A percentile compares a stretch with the other conserved stretches of the same genome.
These are phyloP conservation scores for Emericellopsis terricola DNA, from an alignment of 495 filamentous ascomycete species.

Conservation along the genomic window DNA sequence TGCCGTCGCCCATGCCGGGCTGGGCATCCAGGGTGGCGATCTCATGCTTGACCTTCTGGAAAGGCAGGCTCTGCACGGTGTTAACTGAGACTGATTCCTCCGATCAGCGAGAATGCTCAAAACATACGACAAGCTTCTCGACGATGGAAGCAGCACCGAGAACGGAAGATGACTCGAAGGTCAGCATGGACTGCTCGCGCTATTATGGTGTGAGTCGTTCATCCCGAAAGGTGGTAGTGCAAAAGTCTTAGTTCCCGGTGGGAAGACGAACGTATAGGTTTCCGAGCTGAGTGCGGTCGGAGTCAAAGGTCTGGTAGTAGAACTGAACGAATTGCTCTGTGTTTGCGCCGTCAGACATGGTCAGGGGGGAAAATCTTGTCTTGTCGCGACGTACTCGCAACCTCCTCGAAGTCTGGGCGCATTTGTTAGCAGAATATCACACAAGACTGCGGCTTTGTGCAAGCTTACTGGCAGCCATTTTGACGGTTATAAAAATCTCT, in stretches of 20 bases:
- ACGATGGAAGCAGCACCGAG: conserved; percentile 44
- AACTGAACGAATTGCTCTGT: conserved; percentile 67
- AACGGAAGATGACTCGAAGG: conserved; percentile 53
- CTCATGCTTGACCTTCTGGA: conserved; percentile 58
- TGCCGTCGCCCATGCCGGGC: conserved; percentile 35
- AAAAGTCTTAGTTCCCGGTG: too few species aligned
- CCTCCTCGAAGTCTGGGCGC: conserved; percentile 7
- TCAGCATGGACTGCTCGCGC: conserved; percentile 81
- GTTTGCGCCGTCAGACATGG: too few species aligned
- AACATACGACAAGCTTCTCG: conserved; percentile 55
- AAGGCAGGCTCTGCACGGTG: conserved; percentile 45
- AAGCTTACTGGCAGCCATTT: conserved; percentile 3
- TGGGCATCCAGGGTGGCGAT: conserved; percentile 59
- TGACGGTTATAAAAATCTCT: conserved; percentile 2
- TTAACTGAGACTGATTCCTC: background rate
- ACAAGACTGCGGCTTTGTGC: too few species aligned
- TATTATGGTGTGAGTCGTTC: too few species aligned
- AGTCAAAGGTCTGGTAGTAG: conserved; percentile 82
- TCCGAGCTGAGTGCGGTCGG: conserved; percentile 37
- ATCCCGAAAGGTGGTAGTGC: too few species aligned
- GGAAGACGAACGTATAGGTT: conserved; percentile 50
- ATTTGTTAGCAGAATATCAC: too few species aligned
- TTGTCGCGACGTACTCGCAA: conserved; percentile 11
- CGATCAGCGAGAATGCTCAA: background rate
- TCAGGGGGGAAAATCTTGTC: too few species aligned